Conservation (phyloP, 78 protist genomes). For the Dictyostelium discoideum region DNA sequence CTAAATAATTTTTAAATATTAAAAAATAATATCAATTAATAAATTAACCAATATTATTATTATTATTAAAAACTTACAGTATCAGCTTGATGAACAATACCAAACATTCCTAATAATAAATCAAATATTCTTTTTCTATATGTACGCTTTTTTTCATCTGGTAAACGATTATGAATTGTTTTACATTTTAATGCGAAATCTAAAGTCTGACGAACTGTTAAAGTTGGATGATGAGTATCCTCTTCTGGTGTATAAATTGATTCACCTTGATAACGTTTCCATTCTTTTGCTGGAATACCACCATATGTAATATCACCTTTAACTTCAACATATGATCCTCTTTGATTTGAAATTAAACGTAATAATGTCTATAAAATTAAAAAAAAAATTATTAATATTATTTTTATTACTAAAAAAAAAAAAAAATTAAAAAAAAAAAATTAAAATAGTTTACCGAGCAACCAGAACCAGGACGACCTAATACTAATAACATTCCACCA, state of each 20-base stretch:
- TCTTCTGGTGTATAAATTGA: constrained; percentile 73
- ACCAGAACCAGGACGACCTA: constrained; percentile 45
- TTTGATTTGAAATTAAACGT: constrained; percentile 53
- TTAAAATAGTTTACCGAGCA: background rate
- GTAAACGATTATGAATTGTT: constrained; percentile 65
- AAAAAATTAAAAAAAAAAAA: background rate
- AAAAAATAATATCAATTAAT: background rate
- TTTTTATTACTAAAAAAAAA: background rate
- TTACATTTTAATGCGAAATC: constrained; percentile 62
- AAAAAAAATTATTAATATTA: constrained; percentile 5
- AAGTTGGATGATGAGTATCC: constrained; percentile 67
- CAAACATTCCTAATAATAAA: constrained; percentile 52
- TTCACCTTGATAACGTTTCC: constrained; percentile 52
- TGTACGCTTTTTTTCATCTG: constrained; percentile 46
- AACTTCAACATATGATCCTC: constrained; percentile 23
- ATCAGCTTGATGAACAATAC: constrained; percentile 76
- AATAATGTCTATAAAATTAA: constrained; percentile 7
- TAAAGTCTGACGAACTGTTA: constrained; percentile 62
- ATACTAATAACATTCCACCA: constrained; percentile 80
- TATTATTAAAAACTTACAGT: constrained; percentile 46
- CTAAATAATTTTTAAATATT: background rate
- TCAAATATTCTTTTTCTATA: constrained; percentile 52
- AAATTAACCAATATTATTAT: too few species aligned
- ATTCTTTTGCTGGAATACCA: constrained; percentile 49
- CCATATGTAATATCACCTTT: constrained; percentile 56